Evolutionary conservation across 495 filamentous ascomycete genomes (phyloP), one percentile per base, ranked within the genome.

Genomic region (Staphylotrichum longicolle): DNA sequence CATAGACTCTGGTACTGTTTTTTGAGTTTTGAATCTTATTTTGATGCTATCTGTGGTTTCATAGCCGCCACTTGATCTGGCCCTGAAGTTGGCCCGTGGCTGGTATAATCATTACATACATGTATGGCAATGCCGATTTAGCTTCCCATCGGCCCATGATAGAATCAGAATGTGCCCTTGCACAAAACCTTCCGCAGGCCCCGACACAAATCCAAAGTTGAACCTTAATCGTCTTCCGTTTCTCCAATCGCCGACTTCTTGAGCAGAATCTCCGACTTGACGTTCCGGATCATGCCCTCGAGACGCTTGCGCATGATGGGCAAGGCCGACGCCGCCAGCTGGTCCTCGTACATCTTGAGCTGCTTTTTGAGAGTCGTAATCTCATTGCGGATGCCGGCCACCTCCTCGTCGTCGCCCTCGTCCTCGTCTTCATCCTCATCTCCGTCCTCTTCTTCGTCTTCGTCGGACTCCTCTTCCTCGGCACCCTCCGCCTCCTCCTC

Each of bases 231-330:
- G 65, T 82, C 78, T 27, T 83, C 79, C 11, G 67, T 74, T 53
- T 80, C 68, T 10, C 77, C 78, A 45, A 85, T 74, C 5, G 80
- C 74, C 7, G 77, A 76, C 71, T 76, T 79, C 75, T 88, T 89
- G 42, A 88, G 70, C 48, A 77, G 72, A 39, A 87, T 77, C 68
- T 88, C 85, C 41, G 72, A 70, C 71, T 79, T 74, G 58, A 85
- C 63, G 33, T 77, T 82, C 67, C 77, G 74, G 53, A 86, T 80
- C 61, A 75, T 84, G n/a, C 69, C 71, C 63, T 77, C 73, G 6
- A 86, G 63, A 12, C 85, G 76, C 66, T 77, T 78, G 68, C 75
- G 78, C 66, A 88, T 69, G 57, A 87, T 74, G 9, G 72, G 70
- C 60, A 80, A 81, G 2, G 56, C 67, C 45, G 76, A 69, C 8